Base-by-base conservation (phyloP, 2,329 filamentous ascomycete genomes). In the Phialophora expanda region DNA sequence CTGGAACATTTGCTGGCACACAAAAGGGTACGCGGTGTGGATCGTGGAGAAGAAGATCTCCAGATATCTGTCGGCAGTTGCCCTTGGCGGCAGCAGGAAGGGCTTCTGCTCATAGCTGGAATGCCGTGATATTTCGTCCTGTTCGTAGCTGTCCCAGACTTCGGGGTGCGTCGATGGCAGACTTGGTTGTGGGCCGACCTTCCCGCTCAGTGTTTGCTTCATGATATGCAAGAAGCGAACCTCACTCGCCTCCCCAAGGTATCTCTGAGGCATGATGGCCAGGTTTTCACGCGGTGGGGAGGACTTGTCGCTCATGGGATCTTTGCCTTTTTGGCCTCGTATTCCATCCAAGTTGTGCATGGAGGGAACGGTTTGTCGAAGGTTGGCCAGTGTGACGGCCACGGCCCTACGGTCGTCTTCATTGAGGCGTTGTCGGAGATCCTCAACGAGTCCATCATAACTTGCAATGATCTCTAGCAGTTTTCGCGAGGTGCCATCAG, bases 221-320 rank as follows among this genome's bases (percentile, higher is more conserved):
- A 78, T 71, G 5, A 75, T 66, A 44, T 78, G 75, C 67, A 77
- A 77, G 63, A 79, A 78, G 46, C 73, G 73, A 26, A 79, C 73
- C 50, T 78, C 78, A 69, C 76, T 78, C 17, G 76, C 76, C 59
- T 78, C 76, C 41, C 78, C 78, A 0, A 78, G 69, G 64, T 77
- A 78, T 6, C 75, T 34, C 32, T 34, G 32, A 34, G 32, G 32
- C 32, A 9, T 9, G 9, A 3, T 34, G 9, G 32, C 32, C 32
- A 12, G 74, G 50, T 74, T 70, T 9, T 34, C 32, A 34, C 11
- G 32, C 32, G 9, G 2, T 11, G 32, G 32, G 9, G 32, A 34
- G 32, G 32, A 3, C 4, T 34, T 34, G 9, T 12, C 32, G 32
- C 32, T 4, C 32, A 34, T 12, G 32, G 32, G 32, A 34, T 34